Conservation (phyloP, 495 filamentous ascomycete species). For the Aspergillus egyptiacus region DNA sequence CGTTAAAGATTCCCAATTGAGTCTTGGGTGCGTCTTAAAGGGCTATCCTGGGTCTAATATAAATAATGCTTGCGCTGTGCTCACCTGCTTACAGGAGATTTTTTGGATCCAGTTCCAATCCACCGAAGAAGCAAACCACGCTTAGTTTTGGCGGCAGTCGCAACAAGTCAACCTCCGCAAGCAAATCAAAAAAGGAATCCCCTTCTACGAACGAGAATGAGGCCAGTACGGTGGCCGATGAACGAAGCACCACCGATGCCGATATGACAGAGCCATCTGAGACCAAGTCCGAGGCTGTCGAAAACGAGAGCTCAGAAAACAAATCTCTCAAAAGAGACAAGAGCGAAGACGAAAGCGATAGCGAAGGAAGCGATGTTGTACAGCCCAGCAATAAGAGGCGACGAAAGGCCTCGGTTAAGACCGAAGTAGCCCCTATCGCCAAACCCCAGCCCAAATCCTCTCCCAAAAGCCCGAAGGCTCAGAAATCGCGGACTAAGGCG, state of each 20-base stretch:
- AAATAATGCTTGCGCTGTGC: not conserved
- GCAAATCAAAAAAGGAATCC: slow-evolving; percentile 9
- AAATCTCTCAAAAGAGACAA: slow-evolving; percentile 37
- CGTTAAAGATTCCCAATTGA: slow-evolving; percentile 72
- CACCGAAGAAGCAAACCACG: slow-evolving; percentile 66
- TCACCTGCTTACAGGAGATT: slow-evolving; percentile 30
- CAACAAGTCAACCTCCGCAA: slow-evolving; percentile 22
- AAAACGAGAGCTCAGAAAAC: slow-evolving; percentile 22
- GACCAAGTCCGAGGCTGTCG: slow-evolving; percentile 14
- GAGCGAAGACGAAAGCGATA: slow-evolving; percentile 35
- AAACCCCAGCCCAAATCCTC: slow-evolving; percentile 24
- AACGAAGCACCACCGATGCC: slow-evolving; percentile 39
- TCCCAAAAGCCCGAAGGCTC: slow-evolving; percentile 21
- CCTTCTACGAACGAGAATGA: not conserved
- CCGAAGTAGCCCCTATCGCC: slow-evolving; percentile 4
- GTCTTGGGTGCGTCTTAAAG: slow-evolving; percentile 66
- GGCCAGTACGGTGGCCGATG: slow-evolving; percentile 19
- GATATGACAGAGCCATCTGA: slow-evolving; percentile 26
- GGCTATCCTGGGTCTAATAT: slow-evolving; percentile 1
- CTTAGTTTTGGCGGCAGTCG: slow-evolving; percentile 53
- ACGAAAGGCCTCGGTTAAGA: slow-evolving; percentile 23
- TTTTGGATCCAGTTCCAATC: slow-evolving; percentile 39
- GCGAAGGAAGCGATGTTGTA: slow-evolving; percentile 46
- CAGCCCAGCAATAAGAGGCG: slow-evolving; percentile 45
- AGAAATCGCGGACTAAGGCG: slow-evolving; percentile 14